Base-by-base conservation (phyloP, 2,329 filamentous ascomycete species). In the Curvularia lunata region DNA sequence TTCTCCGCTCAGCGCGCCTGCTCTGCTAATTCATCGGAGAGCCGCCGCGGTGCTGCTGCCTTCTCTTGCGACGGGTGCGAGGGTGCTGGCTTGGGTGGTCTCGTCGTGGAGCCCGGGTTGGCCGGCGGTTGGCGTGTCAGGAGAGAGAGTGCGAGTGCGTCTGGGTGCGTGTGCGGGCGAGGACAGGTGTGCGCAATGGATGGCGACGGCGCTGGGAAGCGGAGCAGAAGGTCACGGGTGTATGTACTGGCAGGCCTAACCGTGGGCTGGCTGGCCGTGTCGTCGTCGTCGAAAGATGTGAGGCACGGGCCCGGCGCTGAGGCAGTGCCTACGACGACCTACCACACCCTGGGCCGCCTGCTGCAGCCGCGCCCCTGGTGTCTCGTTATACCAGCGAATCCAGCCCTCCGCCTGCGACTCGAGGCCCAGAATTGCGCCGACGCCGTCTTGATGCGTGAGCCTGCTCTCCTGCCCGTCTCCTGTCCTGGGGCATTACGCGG, bases 21-120 rank as follows among this genome's bases (percentile, higher is more conserved):
- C 59, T 47, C 53, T 61, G 50, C 60, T 59, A 45, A 57, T 56
- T 67, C 73, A 72, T 76, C 61, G 48, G 67, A 68, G 59, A 59
- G 27, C 27, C 9, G 37, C 52, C 32, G n/a, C 41, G 1, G 23
- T 42, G 5, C 9, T 54, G 25, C 34, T 30, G 38, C 27, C 45
- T 41, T 28, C n/a, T 42, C 16, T 13, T 46, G 37, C 32, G 49
- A 21, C 34, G 32, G 34, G 55, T 45, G 58, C 42, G 41, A 59
- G 41, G 13, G 41, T 25, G 21, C 5, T 25, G 23, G 23, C 50
- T 25, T 52, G 58, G 56, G 59, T 59, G 30, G 63, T 59, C 53
- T 61, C 56, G 30, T 32, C 30, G 10, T 9, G 61, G 32, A 34
- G 13, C 50, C 43, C 49, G 49, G 52, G 53, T 60, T 52, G 52